Percentiles rank a stretch among this genome's conserved stretches.
Evolutionary conservation across 495 filamentous ascomycete species (phyloP).

Genomic region (Penicillium ochrochloron): DNA sequence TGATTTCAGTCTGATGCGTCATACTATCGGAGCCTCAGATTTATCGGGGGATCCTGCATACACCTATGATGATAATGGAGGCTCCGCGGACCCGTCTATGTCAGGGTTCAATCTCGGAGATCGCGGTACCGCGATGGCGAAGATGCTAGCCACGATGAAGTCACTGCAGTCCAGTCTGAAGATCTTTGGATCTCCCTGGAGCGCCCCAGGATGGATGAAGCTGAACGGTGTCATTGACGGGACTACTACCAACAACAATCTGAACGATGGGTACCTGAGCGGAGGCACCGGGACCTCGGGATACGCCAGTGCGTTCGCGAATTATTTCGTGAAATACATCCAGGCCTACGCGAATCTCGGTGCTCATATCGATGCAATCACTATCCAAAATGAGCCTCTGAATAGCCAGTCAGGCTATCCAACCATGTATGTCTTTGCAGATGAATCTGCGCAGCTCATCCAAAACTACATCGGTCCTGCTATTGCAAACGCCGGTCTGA

Average conservation of each 20-base stretch:
- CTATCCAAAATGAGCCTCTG: constrained; percentile 62
- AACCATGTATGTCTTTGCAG: constrained; percentile 57
- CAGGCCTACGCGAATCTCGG: constrained; percentile 52
- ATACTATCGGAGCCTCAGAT: constrained; percentile 60
- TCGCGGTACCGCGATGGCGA: constrained; percentile 57
- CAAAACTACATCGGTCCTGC: constrained; percentile 55
- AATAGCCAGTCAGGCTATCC: constrained; percentile 58
- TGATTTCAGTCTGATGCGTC: constrained; percentile 55
- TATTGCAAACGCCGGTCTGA: constrained; percentile 42
- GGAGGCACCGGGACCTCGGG: constrained; percentile 29
- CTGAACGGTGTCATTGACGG: constrained; percentile 54
- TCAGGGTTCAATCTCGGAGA: constrained; percentile 51
- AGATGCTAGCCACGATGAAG: constrained; percentile 34
- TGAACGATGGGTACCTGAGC: constrained; percentile 47
- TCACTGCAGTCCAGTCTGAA: constrained; percentile 44
- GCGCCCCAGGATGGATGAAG: constrained; percentile 63
- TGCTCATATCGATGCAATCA: constrained; percentile 56
- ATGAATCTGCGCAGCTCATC: constrained; percentile 53
- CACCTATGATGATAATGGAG: constrained; percentile 56
- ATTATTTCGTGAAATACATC: constrained; percentile 63
- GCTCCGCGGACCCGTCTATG: constrained; percentile 44
- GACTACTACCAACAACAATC: constrained; percentile 52
- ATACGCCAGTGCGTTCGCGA: constrained; percentile 50
- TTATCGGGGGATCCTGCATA: constrained; percentile 52
- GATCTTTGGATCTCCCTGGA: constrained; percentile 59